Conservation (phyloP, 2,329 filamentous ascomycete species). For the Didymosphaeria variabile region DNA sequence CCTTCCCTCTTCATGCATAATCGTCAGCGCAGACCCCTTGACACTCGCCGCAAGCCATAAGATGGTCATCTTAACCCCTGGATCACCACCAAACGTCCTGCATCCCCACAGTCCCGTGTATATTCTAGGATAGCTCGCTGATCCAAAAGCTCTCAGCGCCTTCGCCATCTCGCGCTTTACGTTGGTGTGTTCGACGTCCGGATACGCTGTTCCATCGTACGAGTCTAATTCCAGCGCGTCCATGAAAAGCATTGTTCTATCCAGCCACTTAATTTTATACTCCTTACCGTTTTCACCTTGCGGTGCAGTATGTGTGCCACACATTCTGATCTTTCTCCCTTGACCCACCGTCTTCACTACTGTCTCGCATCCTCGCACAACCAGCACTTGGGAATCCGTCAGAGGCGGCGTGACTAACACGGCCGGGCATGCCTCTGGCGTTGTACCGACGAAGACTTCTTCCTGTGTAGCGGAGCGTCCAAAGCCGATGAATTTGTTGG, state of each 20-base stretch:
- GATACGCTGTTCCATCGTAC: background rate
- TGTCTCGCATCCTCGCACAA: background rate
- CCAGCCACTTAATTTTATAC: background rate
- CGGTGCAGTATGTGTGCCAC: background rate
- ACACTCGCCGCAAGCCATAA: background rate
- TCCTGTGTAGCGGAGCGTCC: constrained; percentile 1
- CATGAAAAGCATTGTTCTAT: background rate
- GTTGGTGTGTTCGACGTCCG: background rate
- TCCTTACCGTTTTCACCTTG: background rate
- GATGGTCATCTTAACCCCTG: background rate
- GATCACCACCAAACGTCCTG: constrained; percentile 1
- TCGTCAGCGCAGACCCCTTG: background rate
- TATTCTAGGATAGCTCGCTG: background rate
- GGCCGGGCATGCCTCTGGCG: background rate
- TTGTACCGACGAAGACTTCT: background rate
- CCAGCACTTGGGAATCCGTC: background rate
- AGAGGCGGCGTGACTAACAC: background rate
- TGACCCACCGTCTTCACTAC: background rate
- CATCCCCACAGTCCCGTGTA: constrained; percentile 9
- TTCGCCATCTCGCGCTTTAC: background rate
- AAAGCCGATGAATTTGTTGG: background rate
- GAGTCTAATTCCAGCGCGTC: constrained; percentile 1
- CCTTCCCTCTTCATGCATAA: background rate
- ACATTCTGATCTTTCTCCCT: background rate
- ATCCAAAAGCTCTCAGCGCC: background rate